phyloP scores from a whole-genome alignment of 352 stramenopile genomes.

The Proteromonas lacertae region DNA sequence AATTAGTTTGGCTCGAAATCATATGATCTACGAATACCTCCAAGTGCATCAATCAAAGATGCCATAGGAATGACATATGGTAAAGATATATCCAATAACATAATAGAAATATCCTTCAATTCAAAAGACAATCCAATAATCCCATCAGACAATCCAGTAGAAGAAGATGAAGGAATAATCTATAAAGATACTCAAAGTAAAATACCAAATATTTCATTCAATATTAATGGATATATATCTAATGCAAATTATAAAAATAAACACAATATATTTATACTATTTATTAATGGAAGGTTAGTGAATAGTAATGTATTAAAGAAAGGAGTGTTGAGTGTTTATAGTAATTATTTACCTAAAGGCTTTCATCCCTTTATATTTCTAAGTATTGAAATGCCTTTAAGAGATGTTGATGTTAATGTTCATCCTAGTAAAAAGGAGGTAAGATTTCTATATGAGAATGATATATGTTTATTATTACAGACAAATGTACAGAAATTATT shows the following conservation, averaged over 20 bases:
- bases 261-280: slow-evolving; percentile 30
- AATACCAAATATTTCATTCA: too few relatives aligned
- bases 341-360: slow-evolving; percentile 53
- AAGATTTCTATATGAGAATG: slow-evolving; percentile 69
- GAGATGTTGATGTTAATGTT: slow-evolving; percentile 90
- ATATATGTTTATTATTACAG: too few relatives aligned
- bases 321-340: slow-evolving; percentile 67
- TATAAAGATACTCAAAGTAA: too few relatives aligned
- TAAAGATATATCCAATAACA: slow-evolving; percentile 14
- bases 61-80: slow-evolving; percentile 27
- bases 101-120: too few relatives aligned
- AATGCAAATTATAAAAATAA: slow-evolving; percentile 36
- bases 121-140: too few relatives aligned
- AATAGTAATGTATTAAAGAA: slow-evolving; percentile 52
- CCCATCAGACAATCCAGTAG: too few relatives aligned
- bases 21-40: neutral
- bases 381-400: slow-evolving; percentile 52
- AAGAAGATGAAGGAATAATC: too few relatives aligned
- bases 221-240: too few relatives aligned
- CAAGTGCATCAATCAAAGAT: slow-evolving; percentile 2
- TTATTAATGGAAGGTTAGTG: slow-evolving; percentile 87
- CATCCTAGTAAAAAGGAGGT: slow-evolving; percentile 93
- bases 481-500: too few relatives aligned
- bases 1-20: slow-evolving; percentile 6
- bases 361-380: slow-evolving; percentile 85